A percentile compares a stretch with the other conserved stretches of the same genome.
Evolutionary conservation across 495 filamentous ascomycete genomes (phyloP).

Genomic region (Daldinia childiae): DNA sequence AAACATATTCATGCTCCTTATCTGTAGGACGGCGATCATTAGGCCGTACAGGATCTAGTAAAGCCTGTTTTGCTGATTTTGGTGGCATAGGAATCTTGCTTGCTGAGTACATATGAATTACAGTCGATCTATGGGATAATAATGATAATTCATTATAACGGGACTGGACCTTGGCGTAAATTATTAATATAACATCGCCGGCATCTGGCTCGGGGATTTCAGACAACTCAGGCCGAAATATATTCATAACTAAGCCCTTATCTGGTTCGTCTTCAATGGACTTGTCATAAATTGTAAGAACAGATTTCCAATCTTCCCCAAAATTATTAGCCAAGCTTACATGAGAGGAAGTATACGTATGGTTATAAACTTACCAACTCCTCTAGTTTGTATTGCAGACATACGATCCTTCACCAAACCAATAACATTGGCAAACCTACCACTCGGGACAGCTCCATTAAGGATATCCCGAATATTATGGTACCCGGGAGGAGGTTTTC

Average conservation of each 20-base stretch:
- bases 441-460: conserved; percentile 32
- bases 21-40: conserved; percentile 28
- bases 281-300: conserved; percentile 52
- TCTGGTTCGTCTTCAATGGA: conserved; percentile 46
- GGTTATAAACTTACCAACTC: conserved; percentile 49
- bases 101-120: conserved; percentile 52
- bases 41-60: conserved; percentile 25
- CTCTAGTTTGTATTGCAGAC: conserved; percentile 52
- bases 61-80: conserved; percentile 47
- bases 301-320: conserved; percentile 52
- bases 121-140: conserved; percentile 48
- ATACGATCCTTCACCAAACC: conserved; percentile 62
- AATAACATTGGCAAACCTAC: conserved; percentile 56
- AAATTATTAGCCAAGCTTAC: conserved; percentile 6
- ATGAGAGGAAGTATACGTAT: conserved; percentile 3
- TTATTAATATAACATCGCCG: conserved; percentile 55
- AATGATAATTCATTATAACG: conserved; percentile 48
- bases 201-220: conserved; percentile 52
- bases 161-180: conserved; percentile 52
- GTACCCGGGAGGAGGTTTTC: conserved; percentile 46
- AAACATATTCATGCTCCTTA: conserved; percentile 52
- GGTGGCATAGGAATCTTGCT: conserved; percentile 52
- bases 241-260: conserved; percentile 47
- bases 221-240: conserved; percentile 52
- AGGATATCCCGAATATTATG: conserved; percentile 45